Evolutionary conservation across 129 eudicot species (phyloP).

Genomic region (Ambrosia artemisiifolia): DNA sequence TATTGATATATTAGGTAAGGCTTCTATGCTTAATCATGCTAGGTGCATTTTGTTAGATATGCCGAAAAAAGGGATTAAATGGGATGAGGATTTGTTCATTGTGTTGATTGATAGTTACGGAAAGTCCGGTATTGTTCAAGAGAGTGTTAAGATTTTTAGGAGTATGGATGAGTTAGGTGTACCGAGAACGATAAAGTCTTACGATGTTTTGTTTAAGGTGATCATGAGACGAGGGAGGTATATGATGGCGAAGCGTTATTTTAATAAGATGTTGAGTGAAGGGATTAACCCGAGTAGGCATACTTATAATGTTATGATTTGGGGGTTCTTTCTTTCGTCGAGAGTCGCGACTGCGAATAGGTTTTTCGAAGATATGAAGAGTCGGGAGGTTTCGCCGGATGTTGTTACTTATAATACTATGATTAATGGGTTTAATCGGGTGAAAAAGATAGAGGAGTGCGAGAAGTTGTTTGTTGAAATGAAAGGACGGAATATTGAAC

Average conservation of each 20-base stretch:
- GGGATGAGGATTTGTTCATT: slow-evolving; percentile 90
- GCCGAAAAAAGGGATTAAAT: slow-evolving; percentile 73
- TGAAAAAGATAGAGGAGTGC: slow-evolving; percentile 60
- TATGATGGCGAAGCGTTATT: slow-evolving; percentile 92
- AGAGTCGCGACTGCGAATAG: slow-evolving; percentile 62
- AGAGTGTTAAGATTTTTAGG: slow-evolving; percentile 73
- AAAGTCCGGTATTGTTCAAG: slow-evolving; percentile 77
- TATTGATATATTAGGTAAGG: slow-evolving; percentile 72
- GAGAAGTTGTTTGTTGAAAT: slow-evolving; percentile 74
- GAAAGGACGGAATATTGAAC: slow-evolving; percentile 74
- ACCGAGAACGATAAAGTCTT: slow-evolving; percentile 51
- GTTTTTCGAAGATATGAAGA: slow-evolving; percentile 83
- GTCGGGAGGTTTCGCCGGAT: slow-evolving; percentile 66
- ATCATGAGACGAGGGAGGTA: slow-evolving; percentile 71
- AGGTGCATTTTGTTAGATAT: slow-evolving; percentile 82
- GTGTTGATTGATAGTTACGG: slow-evolving; percentile 76
- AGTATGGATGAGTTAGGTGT: slow-evolving; percentile 83
- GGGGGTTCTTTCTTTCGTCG: slow-evolving; percentile 77
- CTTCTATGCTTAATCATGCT: slow-evolving; percentile 82
- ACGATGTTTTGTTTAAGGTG: slow-evolving; percentile 74
- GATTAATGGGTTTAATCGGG: slow-evolving; percentile 70
- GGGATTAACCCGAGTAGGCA: slow-evolving; percentile 68
- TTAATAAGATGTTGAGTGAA: slow-evolving; percentile 73
- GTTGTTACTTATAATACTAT: slow-evolving; percentile 84
- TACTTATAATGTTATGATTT: slow-evolving; percentile 72